phyloP scores from a whole-genome alignment of 352 stramenopile genomes.

The Phytophthora hibernalis region DNA sequence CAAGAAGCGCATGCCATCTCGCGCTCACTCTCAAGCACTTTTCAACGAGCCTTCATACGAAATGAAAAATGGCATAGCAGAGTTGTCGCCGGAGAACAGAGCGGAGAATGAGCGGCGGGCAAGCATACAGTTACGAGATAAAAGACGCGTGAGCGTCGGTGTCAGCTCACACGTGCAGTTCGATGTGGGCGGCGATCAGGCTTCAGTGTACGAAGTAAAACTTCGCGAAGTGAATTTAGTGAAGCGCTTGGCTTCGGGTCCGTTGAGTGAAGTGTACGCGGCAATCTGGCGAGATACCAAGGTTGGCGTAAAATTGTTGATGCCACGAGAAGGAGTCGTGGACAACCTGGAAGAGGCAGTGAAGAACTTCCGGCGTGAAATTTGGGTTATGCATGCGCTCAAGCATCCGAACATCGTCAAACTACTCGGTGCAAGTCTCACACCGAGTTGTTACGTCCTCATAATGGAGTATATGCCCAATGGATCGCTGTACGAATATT shows the following conservation, averaged over 20 bases:
- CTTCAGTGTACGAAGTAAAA: slow-evolving; percentile 84
- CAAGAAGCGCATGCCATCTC: slow-evolving; percentile 27
- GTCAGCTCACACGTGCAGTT: slow-evolving; percentile 66
- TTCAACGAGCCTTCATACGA: slow-evolving; percentile 73
- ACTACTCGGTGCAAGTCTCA: slow-evolving; percentile 79
- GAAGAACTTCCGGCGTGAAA: slow-evolving; percentile 83
- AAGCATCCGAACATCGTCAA: slow-evolving; percentile 81
- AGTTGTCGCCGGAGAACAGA: slow-evolving; percentile 58
- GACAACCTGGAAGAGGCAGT: slow-evolving; percentile 76
- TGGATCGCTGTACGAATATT: slow-evolving; percentile 83
- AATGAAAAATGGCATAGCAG: slow-evolving; percentile 59
- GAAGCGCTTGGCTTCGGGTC: slow-evolving; percentile 74
- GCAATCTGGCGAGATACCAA: slow-evolving; percentile 80
- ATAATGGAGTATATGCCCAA: slow-evolving; percentile 91
- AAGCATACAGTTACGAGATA: slow-evolving; percentile 61
- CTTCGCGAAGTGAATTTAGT: slow-evolving; percentile 78
- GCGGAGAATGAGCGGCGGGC: slow-evolving; percentile 67
- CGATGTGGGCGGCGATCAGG: slow-evolving; percentile 73
- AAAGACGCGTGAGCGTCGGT: slow-evolving; percentile 70
- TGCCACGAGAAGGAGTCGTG: slow-evolving; percentile 73
- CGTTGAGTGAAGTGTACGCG: slow-evolving; percentile 79
- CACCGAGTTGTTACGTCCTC: slow-evolving; percentile 79
- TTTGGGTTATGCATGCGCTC: slow-evolving; percentile 81
- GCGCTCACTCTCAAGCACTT: slow-evolving; percentile 41
- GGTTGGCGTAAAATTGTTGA: slow-evolving; percentile 80